These are phyloP conservation scores for Colletotrichum liaoningense DNA, from an alignment of 2,329 filamentous ascomycete species.

Conservation along the genomic window DNA sequence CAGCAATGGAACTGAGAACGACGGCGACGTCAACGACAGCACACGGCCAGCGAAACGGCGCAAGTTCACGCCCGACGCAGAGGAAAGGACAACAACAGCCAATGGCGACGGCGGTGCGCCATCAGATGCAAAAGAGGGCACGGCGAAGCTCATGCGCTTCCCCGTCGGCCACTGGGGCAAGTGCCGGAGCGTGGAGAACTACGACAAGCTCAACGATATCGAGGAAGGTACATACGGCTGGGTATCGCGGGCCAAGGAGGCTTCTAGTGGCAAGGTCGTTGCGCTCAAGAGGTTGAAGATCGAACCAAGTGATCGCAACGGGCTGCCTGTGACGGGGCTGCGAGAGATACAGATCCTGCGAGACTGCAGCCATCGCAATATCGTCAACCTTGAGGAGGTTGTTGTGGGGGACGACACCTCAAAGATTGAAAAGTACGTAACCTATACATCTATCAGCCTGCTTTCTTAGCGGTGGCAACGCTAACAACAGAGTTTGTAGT, in stretches of 20 bases:
- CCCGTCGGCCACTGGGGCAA: constrained; percentile 74
- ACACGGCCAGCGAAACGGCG: constrained; percentile 71
- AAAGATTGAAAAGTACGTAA: constrained; percentile 63
- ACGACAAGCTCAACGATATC: constrained; percentile 94
- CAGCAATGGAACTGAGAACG: constrained; percentile 39
- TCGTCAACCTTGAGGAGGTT: constrained; percentile 85
- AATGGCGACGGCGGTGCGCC: constrained; percentile 38
- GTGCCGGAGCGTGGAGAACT: constrained; percentile 85
- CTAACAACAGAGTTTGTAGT: constrained; percentile 55
- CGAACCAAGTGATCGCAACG: constrained; percentile 77
- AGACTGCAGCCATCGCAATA: constrained; percentile 82
- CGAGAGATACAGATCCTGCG: constrained; percentile 93
- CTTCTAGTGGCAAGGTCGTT: constrained; percentile 80
- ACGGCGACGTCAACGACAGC: constrained; percentile 46
- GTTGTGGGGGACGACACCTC: constrained; percentile 76
- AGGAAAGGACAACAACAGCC: not conserved
- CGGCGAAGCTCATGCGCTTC: constrained; percentile 76
- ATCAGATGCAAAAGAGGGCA: constrained; percentile 40
- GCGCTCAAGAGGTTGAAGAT: constrained; percentile 95
- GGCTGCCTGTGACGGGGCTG: constrained; percentile 90
- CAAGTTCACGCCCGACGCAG: constrained; percentile 63
- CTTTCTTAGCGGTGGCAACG: constrained; percentile 49
- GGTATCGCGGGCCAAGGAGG: constrained; percentile 86
- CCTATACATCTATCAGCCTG: not conserved
- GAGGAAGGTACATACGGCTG: constrained; percentile 97